Base-by-base conservation (phyloP, 2,329 filamentous ascomycete genomes). In the Aspergillus phoenicis region DNA sequence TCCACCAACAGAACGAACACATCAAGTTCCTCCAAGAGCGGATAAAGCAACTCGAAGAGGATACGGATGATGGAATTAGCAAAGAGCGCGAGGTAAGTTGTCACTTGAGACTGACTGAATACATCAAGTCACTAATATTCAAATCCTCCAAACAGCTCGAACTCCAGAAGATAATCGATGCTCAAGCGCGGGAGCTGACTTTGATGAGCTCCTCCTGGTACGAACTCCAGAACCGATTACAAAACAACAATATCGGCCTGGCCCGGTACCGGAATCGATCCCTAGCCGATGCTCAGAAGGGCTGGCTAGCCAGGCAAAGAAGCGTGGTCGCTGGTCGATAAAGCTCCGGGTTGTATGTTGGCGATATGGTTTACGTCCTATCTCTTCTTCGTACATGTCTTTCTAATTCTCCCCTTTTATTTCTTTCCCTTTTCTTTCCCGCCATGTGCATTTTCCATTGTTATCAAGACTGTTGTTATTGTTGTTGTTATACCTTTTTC, bases 201-300 rank as follows among this genome's bases (percentile, higher is more conserved):
- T 75, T 82, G 45, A 77, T 82, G 57, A 77, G 75, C 59, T 80
- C 79, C 6, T 79, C 80, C 8, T 82, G 80, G 80, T 80, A 79
- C 62, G 76, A 81, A 54, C 73, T 81, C 49, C 78, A 81, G 58
- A 75, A 76, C 57, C 76, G 79, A 22, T 70, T 80, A 58, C 78
- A 80, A 55, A 80, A 76, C 59, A 76, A 74, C 64, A 81, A 78
- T 64, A 72, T 78, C 62, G 74, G 70, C 52, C 69, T 78, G 48
- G 75, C 78, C 33, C 73, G 76, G 60, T 76, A 79, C 62, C 74
- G 78, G 22, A 70, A 76, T 57, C 74, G 75, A 15, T 67, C 69
- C 55, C 68, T 73, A 52, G 65, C 73, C 11, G 77, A 79, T 62
- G 74, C 75, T 20, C 75, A 78, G 38, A 74, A 71, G 59, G 78